Percentiles rank a stretch among this genome's conserved stretches.
These are phyloP conservation scores for Pyrenochaeta sp. DNA, from an alignment of 2,329 filamentous ascomycete species.

Conservation along the genomic window DNA sequence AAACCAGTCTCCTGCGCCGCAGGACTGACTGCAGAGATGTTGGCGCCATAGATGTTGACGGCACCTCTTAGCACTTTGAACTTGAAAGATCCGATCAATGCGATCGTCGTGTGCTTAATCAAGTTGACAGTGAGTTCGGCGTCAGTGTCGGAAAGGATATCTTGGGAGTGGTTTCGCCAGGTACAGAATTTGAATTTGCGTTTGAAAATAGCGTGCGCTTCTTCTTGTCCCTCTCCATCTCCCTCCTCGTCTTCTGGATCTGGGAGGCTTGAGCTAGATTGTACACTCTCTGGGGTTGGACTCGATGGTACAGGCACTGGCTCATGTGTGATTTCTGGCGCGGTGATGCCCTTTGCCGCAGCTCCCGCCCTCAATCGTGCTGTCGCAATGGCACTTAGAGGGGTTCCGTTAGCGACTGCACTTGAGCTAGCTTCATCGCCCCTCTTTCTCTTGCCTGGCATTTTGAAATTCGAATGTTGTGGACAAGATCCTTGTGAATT, in stretches of 20 bases:
- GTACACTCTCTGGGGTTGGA: constrained; percentile 19
- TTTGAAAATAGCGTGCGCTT: constrained; percentile 7
- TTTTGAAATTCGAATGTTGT: constrained; percentile 15
- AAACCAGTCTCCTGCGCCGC: constrained; percentile 20
- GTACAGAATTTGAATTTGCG: constrained; percentile 42
- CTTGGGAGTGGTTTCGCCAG: constrained; percentile 34
- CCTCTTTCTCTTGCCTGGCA: constrained; percentile 46
- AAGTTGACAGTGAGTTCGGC: constrained; percentile 37
- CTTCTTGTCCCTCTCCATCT: constrained; percentile 24
- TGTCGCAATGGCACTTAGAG: constrained; percentile 46
- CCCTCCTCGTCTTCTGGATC: constrained; percentile 25
- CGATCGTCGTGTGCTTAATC: constrained; percentile 46
- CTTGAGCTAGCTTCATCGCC: constrained; percentile 9
- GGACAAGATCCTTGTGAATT: neutral
- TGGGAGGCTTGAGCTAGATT: constrained; percentile 5
- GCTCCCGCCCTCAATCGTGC: constrained; percentile 39
- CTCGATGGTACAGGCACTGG: constrained; percentile 24
- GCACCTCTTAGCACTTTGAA: constrained; percentile 69
- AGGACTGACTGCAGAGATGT: constrained; percentile 57
- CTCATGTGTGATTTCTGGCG: constrained; percentile 21
- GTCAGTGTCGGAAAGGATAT: constrained; percentile 34
- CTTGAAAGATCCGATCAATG: constrained; percentile 71
- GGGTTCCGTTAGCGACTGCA: constrained; percentile 21
- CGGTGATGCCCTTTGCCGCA: constrained; percentile 13
- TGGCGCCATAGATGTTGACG: constrained; percentile 71